Evolutionary conservation across 2,329 filamentous ascomycete genomes (phyloP).

Genomic region (Colletotrichum euphorbiae): DNA sequence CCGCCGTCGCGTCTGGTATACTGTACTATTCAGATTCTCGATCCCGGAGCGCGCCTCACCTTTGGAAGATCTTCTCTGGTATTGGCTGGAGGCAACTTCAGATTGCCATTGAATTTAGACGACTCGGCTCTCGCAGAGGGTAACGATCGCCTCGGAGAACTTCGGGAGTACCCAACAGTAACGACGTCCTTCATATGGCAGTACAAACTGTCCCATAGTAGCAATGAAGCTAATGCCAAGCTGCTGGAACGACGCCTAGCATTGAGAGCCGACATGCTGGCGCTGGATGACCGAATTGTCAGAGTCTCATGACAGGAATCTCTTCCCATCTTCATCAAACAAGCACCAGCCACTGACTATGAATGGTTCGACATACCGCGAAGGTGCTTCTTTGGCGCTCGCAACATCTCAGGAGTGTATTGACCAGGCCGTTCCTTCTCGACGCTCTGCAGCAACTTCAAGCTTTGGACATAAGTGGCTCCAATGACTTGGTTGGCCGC

Average conservation of each 20-base stretch:
- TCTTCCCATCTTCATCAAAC: background rate
- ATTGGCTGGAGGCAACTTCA: slow-evolving; percentile 2
- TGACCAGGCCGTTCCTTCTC: slow-evolving; percentile 12
- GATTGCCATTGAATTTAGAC: background rate
- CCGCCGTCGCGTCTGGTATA: slow-evolving; percentile 12
- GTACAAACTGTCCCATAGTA: slow-evolving; percentile 6
- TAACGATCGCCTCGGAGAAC: background rate
- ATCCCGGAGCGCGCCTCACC: slow-evolving; percentile 8
- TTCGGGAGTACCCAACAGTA: background rate
- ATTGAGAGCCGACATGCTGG: background rate
- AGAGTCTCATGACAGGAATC: slow-evolving; percentile 3
- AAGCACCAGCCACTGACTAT: background rate
- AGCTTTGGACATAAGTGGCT: background rate
- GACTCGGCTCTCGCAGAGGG: slow-evolving; percentile 8
- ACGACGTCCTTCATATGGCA: slow-evolving; percentile 5
- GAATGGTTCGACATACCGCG: slow-evolving; percentile 10
- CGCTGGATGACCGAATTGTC: slow-evolving; percentile 2
- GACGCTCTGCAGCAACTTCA: slow-evolving; percentile 1
- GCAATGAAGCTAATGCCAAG: slow-evolving; percentile 11
- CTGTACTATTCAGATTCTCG: too few relatives aligned
- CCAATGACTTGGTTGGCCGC: slow-evolving; percentile 1
- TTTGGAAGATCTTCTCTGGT: slow-evolving; percentile 6
- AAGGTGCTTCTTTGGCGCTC: slow-evolving; percentile 16
- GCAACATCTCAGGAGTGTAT: background rate
- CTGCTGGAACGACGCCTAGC: slow-evolving; percentile 2